Evolutionary conservation across 192 early-diverging fungal genomes (phyloP).

Genomic region (Geosiphon pyriformis): DNA sequence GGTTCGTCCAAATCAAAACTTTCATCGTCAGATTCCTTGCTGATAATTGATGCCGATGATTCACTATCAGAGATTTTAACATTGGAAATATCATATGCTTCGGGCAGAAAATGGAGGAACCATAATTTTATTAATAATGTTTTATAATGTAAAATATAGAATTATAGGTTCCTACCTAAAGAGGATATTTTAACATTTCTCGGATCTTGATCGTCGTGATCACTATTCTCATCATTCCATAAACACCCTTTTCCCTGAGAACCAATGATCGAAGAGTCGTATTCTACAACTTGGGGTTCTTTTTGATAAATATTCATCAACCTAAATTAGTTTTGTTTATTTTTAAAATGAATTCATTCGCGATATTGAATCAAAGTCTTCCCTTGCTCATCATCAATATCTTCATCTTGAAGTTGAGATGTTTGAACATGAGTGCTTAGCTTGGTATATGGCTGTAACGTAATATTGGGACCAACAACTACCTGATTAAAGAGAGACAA

Average conservation of each 20-base stretch:
- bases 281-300: background rate
- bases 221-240: slow-evolving; percentile 36
- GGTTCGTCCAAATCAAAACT: slow-evolving; percentile 47
- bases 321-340: no score
- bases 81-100: slow-evolving; percentile 46
- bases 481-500: no score
- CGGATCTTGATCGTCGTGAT: slow-evolving; percentile 45
- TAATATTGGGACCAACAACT: slow-evolving; percentile 66
- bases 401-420: slow-evolving; percentile 42
- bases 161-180: slow-evolving; percentile 32
- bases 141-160: no score
- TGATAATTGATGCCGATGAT: slow-evolving; percentile 30
- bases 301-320: no score
- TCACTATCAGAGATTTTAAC: slow-evolving; percentile 37
- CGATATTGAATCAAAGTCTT: no score
- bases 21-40: slow-evolving; percentile 40
- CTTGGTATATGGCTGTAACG: slow-evolving; percentile 59
- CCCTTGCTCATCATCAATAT: slow-evolving; percentile 28
- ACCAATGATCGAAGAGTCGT: slow-evolving; percentile 46
- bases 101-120: no score
- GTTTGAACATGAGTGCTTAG: slow-evolving; percentile 43
- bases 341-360: no score
- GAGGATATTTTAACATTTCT: slow-evolving; percentile 47
- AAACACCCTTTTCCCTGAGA: slow-evolving; percentile 54
- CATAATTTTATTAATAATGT: slow-evolving; percentile 1